Conservation (phyloP, 2,329 filamentous ascomycete species). For the Dactylellina drechsleri region DNA sequence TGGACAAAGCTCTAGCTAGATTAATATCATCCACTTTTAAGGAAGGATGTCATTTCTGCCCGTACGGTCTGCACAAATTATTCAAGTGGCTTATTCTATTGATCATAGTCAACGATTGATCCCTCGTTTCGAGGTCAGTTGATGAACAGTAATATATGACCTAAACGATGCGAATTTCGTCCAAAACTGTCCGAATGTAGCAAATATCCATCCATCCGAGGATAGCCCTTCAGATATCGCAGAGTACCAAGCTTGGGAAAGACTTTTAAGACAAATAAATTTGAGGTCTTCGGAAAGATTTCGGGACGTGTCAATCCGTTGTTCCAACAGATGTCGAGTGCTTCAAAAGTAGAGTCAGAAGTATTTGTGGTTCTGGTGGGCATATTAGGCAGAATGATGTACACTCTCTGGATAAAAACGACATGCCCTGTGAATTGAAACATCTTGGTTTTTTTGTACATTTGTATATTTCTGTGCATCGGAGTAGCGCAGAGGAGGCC, state of each 20-base stretch:
- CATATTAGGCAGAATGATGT: slow-evolving; percentile 53
- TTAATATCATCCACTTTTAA: slow-evolving; percentile 1
- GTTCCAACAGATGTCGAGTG: slow-evolving; percentile 25
- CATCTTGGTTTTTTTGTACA: slow-evolving; percentile 8
- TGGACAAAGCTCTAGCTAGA: background rate
- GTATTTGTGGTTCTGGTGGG: slow-evolving; percentile 24
- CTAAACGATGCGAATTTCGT: background rate
- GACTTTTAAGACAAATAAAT: background rate
- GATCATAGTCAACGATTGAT: background rate
- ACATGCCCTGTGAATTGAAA: slow-evolving; percentile 13
- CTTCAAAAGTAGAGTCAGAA: no score
- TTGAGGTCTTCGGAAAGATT: slow-evolving; percentile 50
- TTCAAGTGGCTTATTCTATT: background rate
- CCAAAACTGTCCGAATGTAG: background rate
- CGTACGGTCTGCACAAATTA: slow-evolving; percentile 3
- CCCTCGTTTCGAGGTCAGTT: slow-evolving; percentile 43
- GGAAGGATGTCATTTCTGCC: slow-evolving; percentile 19
- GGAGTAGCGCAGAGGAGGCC: background rate
- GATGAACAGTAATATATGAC: slow-evolving; percentile 18
- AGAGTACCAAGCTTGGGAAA: background rate
- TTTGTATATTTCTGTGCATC: background rate
- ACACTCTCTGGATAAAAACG: slow-evolving; percentile 31
- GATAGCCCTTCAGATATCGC: slow-evolving; percentile 24
- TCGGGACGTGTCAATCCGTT: slow-evolving; percentile 42
- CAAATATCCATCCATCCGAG: slow-evolving; percentile 40